Conservation (phyloP, 2,329 filamentous ascomycete genomes). For the Beauveria sp. region DNA sequence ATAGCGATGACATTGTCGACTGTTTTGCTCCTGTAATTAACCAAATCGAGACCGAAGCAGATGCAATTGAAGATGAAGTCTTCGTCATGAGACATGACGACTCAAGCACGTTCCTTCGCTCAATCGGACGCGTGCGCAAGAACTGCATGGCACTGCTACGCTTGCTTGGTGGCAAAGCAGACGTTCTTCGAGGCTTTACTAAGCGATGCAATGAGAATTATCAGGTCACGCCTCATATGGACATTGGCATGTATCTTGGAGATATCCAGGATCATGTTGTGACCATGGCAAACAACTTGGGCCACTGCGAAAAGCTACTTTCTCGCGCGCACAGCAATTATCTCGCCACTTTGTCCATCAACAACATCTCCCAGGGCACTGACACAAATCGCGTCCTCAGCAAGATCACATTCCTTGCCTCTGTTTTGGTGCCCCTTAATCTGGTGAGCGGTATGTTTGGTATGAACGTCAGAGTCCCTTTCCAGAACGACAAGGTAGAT, state of each 20-base stretch:
- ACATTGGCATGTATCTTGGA: constrained; percentile 91
- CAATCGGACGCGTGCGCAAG: constrained; percentile 85
- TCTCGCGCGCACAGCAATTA: constrained; percentile 93
- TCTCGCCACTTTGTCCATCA: constrained; percentile 85
- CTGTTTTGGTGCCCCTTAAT: constrained; percentile 93
- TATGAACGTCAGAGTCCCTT: constrained; percentile 79
- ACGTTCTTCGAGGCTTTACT: constrained; percentile 93
- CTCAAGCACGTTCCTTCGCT: constrained; percentile 76
- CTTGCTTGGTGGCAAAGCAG: constrained; percentile 91
- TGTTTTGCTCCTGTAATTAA: constrained; percentile 85
- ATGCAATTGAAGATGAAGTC: constrained; percentile 90
- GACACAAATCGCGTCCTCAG: constrained; percentile 81
- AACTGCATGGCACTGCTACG: constrained; percentile 91
- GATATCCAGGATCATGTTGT: constrained; percentile 99
- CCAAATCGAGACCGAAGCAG: constrained; percentile 79
- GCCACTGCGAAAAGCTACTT: constrained; percentile 96
- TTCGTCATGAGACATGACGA: constrained; percentile 89
- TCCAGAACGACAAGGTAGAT: constrained; percentile 35
- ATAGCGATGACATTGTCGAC: constrained; percentile 91
- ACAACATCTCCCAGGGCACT: constrained; percentile 82
- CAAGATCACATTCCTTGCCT: constrained; percentile 91
- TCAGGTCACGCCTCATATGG: constrained; percentile 87
- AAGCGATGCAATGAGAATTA: constrained; percentile 99
- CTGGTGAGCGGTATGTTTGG: constrained; percentile 81
- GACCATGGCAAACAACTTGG: constrained; percentile 95